Base-by-base conservation (phyloP, 148 eudicot species). In the Rhododendron simsii region DNA sequence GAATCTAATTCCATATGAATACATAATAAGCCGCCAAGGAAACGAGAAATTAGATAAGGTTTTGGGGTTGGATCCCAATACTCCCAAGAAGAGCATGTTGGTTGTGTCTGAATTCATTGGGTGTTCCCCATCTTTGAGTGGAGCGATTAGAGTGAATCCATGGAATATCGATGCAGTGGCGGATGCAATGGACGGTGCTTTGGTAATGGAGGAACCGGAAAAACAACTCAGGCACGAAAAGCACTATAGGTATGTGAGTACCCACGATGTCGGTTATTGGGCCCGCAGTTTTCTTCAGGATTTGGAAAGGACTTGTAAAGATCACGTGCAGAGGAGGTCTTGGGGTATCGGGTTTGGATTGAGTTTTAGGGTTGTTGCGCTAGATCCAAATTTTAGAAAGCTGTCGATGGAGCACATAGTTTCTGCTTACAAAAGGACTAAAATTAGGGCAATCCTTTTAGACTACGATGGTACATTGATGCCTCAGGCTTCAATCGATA, bases 381-480 rank as follows among this genome's bases (percentile, higher is more conserved):
- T 91, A 57, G 92, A 90, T 87, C 88, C 91, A 15, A 91, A 88
- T 81, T 92, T 92, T 75, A 89, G 87, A 85, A 92, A 92, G 86
- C 92, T 92, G 7, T 82, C 90, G 0, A 89, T 89, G 84, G 94
- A 92, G 86, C 88, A 88, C 81, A 92, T 92, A 39, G 92, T 91
- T 86, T 89, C 92, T 37, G 91, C 91, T 11, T 92, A 90, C 78
- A 88, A 85, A 75, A 86, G 86, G 84, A 87, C 92, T 14, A 89
- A 63, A 33, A 89, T 75, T 28, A 87, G 94, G 45, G 91, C 90
- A 33, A 90, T 92, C 73, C 86, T 92, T 33, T 76, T 92, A 37
- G 94, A 92, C 41, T 92, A 92, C 80, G 94, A 92, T 88, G 94
- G 94, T 28, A 92, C 92, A 7, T 85, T 92, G 76, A 88, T 89